phyloP scores from a whole-genome alignment of 140 eudicot species.

The Senecio squalidus region DNA sequence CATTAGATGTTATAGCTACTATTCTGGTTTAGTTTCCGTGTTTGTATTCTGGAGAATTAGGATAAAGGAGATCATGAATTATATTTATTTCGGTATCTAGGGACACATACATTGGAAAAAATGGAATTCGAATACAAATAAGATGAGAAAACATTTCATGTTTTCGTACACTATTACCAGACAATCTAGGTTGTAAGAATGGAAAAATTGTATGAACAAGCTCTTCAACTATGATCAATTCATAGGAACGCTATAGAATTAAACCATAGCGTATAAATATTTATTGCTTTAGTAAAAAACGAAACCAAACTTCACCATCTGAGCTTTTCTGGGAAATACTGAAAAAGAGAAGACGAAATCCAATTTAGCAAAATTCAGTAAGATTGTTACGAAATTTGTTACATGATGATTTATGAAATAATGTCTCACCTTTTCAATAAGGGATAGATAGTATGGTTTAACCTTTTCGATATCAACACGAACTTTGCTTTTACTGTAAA shows the following conservation, averaged over 20 bases:
- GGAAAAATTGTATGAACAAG: not conserved
- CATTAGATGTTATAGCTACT: too few species aligned
- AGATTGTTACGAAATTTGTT: not conserved
- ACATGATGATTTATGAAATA: not conserved
- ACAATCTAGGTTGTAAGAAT: slow-evolving; percentile 1
- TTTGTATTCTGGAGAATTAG: too few species aligned
- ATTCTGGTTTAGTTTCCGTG: too few species aligned
- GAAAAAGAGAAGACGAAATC: not conserved
- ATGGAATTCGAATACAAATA: not conserved
- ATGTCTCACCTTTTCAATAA: slow-evolving; percentile 62
- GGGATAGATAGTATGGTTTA: slow-evolving; percentile 80
- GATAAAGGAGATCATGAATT: not conserved
- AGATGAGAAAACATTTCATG: not conserved
- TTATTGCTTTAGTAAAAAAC: too few species aligned
- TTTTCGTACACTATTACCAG: not conserved
- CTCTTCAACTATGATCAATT: not conserved
- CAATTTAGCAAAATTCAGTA: not conserved
- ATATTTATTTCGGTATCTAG: slow-evolving; percentile 1
- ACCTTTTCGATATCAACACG: slow-evolving; percentile 66
- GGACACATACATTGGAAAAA: not conserved
- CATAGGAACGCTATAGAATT: slow-evolving; percentile 3
- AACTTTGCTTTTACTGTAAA: slow-evolving; percentile 88
- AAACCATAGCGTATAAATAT: too few species aligned
- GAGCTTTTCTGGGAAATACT: slow-evolving; percentile 67
- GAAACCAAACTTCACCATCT: slow-evolving; percentile 40